Conservation (phyloP, 1,284 basidiomycete genomes). For the Boletus sp. region DNA sequence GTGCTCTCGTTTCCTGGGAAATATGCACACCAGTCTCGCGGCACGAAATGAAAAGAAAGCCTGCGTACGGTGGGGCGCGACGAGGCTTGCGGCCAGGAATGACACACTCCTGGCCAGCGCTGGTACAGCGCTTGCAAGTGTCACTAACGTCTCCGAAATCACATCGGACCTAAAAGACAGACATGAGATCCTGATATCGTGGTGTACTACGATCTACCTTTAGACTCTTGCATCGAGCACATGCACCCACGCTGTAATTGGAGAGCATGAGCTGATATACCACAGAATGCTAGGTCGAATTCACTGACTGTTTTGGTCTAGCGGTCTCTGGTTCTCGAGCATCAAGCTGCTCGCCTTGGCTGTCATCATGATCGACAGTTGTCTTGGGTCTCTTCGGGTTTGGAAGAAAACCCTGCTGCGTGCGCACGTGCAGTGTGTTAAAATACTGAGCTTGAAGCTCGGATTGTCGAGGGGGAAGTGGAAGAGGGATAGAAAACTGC, state of each 20-base stretch:
- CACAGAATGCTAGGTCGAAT: not conserved
- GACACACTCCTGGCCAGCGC: constrained; percentile 63
- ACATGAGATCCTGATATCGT: not conserved
- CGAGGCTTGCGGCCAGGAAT: constrained; percentile 75
- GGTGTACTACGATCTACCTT: constrained; percentile 42
- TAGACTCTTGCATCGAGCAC: constrained; percentile 67
- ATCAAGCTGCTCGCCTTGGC: constrained; percentile 22
- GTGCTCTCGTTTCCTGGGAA: constrained; percentile 65
- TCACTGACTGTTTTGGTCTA: constrained; percentile 23
- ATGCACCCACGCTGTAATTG: constrained; percentile 48
- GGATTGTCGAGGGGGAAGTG: constrained; percentile 28
- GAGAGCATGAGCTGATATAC: constrained; percentile 3
- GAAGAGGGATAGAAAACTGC: constrained; percentile 31
- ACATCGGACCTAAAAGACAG: constrained; percentile 51
- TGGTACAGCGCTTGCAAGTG: constrained; percentile 65
- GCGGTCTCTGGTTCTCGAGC: constrained; percentile 21
- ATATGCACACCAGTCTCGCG: constrained; percentile 7
- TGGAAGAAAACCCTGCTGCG: constrained; percentile 4
- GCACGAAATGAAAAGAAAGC: not conserved
- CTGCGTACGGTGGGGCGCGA: constrained; percentile 66
- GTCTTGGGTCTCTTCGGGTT: constrained; percentile 22
- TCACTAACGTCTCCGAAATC: constrained; percentile 66
- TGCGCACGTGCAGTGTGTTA: constrained; percentile 1
- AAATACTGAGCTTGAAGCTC: constrained; percentile 32
- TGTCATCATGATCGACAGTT: constrained; percentile 24